A percentile compares a stretch with the other conserved stretches of the same genome.
These are phyloP conservation scores for Lichenothelia convexa DNA, from an alignment of 495 filamentous ascomycete genomes.

Conservation along the genomic window DNA sequence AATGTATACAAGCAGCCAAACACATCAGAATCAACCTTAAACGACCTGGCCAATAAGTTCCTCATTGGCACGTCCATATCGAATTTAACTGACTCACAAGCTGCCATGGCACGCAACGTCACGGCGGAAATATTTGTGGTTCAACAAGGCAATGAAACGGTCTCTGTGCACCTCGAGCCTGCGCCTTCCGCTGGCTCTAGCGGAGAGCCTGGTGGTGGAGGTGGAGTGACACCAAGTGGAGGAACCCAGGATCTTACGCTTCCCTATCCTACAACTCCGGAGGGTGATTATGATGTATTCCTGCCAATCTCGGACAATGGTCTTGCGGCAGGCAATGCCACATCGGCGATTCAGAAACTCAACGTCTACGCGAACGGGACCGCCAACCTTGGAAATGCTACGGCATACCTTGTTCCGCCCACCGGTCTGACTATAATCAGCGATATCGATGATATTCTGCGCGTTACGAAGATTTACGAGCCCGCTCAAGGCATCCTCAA, in stretches of 20 bases:
- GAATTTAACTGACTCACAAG: conserved; percentile 37
- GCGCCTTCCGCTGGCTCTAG: conserved; percentile 28
- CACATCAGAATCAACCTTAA: conserved; percentile 37
- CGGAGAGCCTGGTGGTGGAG: conserved; percentile 33
- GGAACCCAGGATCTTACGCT: conserved; percentile 37
- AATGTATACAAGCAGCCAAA: conserved; percentile 65
- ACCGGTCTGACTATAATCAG: conserved; percentile 49
- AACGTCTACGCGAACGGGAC: conserved; percentile 47
- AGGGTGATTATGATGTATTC: conserved; percentile 58
- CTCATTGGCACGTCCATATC: conserved; percentile 42
- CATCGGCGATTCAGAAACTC: conserved; percentile 40
- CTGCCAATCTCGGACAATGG: conserved; percentile 32
- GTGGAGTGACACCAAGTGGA: conserved; percentile 31
- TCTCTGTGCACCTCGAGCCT: conserved; percentile 40
- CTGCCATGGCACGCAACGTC: conserved; percentile 50
- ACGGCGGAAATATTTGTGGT: conserved; percentile 53
- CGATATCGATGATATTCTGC: conserved; percentile 66
- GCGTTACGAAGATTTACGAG: conserved; percentile 66
- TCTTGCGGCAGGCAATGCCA: conserved; percentile 40
- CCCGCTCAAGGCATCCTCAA: conserved; percentile 57
- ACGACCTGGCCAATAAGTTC: conserved; percentile 52
- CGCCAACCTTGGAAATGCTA: conserved; percentile 44
- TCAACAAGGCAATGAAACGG: conserved; percentile 43
- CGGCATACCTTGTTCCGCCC: conserved; percentile 54
- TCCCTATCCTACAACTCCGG: conserved; percentile 35